Base-by-base conservation (phyloP, 306 rosid genomes). In the apple (Malus domestica) region DNA sequence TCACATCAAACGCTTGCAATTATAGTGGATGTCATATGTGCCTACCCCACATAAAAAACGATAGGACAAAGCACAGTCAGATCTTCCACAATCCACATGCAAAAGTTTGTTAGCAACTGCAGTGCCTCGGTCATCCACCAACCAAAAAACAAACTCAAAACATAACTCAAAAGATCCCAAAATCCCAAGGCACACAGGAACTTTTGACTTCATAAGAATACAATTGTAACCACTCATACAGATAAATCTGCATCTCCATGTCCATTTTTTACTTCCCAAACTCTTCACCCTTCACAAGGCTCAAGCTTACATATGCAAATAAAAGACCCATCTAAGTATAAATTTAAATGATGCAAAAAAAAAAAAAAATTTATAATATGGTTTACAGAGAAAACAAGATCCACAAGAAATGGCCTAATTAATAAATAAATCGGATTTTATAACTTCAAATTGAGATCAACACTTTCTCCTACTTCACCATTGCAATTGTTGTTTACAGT, bases 381-480 rank as follows among this genome's bases (percentile, higher is more conserved):
- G 85, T 83, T 72, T 77, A 80, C 49, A n/a, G 74, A 74, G 67
- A 78, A 38, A 85, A 64, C 72, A 81, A 70, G 22, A 18, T 7
- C 68, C 22, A 20, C 57, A 57, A 57, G 38, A 35, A 35, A 46
- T 71, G 40, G 74, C 38, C 68, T 64, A 30, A 32, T 14, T 9
- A 49, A 51, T 51, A 15, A 15, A 51, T 30, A 18, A 1, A 42
- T 13, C 25, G 73, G 61, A 40, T 77, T 86, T 51, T 84, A 89
- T 52, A 93, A 83, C 83, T 88, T 93, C 87, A 93, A 85, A 80
- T 83, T 88, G 60, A 93, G 96, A 84, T 93, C 97, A 74, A 89
- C 71, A 73, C 23, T 83, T 82, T 83, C 92, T 80, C 76, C 85
- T 71, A 75, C 81, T 58, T 63, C 83, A 38, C 76, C 87, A 74